These are phyloP conservation scores for Leccinum arenicola DNA, from an alignment of 768 basidiomycete species.

Conservation along the genomic window DNA sequence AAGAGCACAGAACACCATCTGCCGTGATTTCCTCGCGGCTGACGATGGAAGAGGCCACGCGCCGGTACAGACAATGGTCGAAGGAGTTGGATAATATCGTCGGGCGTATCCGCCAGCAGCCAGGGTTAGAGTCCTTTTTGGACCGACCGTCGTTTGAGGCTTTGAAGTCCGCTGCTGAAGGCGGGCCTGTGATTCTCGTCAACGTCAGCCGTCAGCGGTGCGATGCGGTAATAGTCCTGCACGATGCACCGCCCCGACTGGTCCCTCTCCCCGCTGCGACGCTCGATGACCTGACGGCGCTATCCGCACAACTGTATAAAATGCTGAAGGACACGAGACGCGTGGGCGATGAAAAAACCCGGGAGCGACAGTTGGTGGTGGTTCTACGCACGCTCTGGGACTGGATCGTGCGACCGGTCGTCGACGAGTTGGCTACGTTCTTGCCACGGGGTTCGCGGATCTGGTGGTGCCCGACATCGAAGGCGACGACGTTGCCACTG, in stretches of 20 bases:
- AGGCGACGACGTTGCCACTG: conserved; percentile 29
- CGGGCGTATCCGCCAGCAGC: conserved; percentile 19
- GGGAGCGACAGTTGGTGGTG: conserved; percentile 13
- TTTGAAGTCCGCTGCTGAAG: conserved; percentile 19
- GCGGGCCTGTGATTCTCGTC: conserved; percentile 37
- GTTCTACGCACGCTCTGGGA: conserved; percentile 27
- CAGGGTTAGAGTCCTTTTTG: conserved; percentile 33
- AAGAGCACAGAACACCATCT: not conserved
- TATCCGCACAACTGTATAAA: not conserved
- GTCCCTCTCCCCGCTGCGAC: conserved; percentile 19
- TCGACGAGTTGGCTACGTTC: conserved; percentile 10
- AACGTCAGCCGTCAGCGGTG: conserved; percentile 34
- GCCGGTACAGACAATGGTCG: conserved; percentile 15
- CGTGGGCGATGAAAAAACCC: conserved; percentile 22
- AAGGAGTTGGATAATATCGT: conserved; percentile 21
- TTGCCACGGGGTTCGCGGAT: conserved; percentile 25
- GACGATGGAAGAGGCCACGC: conserved; percentile 14
- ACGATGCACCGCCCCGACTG: conserved; percentile 16
- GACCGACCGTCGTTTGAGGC: conserved; percentile 18
- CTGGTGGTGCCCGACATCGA: conserved; percentile 36
- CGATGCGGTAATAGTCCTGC: conserved; percentile 37
- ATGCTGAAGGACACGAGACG: not conserved
- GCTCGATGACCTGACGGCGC: conserved; percentile 8
- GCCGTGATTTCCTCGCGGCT: not conserved
- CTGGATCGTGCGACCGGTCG: conserved; percentile 20